These are phyloP conservation scores for Lasiosphaeris hirsuta DNA, from an alignment of 495 filamentous ascomycete species.

Conservation along the genomic window DNA sequence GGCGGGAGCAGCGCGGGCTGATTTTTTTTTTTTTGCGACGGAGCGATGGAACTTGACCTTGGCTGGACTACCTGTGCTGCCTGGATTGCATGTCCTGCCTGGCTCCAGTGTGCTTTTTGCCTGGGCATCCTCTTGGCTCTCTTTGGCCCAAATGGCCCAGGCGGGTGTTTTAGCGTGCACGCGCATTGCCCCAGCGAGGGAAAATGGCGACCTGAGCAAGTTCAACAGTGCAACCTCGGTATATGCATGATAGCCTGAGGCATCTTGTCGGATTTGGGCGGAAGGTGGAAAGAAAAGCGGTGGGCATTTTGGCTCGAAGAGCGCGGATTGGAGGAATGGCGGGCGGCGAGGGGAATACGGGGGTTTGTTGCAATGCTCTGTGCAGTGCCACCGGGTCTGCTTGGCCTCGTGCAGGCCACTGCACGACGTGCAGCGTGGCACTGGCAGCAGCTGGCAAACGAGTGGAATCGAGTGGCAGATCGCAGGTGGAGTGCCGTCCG, in stretches of 20 bases:
- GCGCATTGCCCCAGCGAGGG: not conserved
- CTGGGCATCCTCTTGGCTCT: not conserved
- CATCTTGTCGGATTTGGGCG: not conserved
- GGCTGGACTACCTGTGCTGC: not conserved
- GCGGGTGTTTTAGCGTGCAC: no score
- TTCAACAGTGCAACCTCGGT: not conserved
- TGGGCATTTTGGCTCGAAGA: not conserved
- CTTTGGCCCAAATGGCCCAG: no score
- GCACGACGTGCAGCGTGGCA: no score
- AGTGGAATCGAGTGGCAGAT: no score
- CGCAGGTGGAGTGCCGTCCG: not conserved
- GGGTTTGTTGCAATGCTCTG: not conserved
- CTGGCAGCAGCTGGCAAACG: no score
- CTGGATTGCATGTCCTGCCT: not conserved
- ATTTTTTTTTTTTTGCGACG: not conserved
- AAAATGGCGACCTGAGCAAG: not conserved
- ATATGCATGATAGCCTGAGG: conserved; percentile 8
- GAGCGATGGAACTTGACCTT: not conserved
- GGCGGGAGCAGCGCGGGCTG: not conserved
- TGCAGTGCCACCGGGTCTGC: not conserved
- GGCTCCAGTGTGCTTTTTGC: not conserved
- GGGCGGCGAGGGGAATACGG: not conserved
- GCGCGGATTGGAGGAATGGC: not conserved
- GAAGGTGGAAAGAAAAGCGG: conserved; percentile 4
- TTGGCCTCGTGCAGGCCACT: not conserved